Evolutionary conservation across 352 stramenopile species (phyloP), one percentile per base, ranked within the genome.

Genomic region (Lagenidium sp.): DNA sequence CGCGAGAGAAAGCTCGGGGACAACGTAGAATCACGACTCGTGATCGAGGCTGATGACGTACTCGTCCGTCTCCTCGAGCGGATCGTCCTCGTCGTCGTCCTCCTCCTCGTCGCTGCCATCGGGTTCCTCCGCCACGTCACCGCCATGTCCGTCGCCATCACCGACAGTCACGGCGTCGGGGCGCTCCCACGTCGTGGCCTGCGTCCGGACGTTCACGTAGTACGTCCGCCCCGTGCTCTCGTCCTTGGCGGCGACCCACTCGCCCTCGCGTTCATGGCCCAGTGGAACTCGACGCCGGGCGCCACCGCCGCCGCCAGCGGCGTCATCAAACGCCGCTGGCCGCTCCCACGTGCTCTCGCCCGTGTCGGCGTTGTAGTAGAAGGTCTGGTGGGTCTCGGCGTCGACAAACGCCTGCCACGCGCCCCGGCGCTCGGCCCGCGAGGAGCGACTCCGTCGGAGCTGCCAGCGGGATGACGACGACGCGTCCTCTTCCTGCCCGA

Each of bases 311-410:
- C 12, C 3, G 2, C 19, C n/a, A 4, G 18, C 12, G 19, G 29
- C 16, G 21, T 57, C 19, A 10, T 41, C 3, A 41, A 48, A 50
- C 19, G 36, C 50, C 1, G 21, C 1, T 1, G 73, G 77, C 19
- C 39, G 32, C 18, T 65, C 62, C 79, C 79, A 91, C 25, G 68
- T 65, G 38, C 68, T 76, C 50, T 81, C 73, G 11, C 68, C 60
- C 0, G 76, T 86, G 34, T 37, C 15, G 4, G 50, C 39, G 53
- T 89, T 88, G 58, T 82, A 85, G 56, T 88, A 88, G 45, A 79
- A 91, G 31, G 56, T 54, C 22, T 71, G 60, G 6, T 68, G 60
- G n/a, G 51, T 80, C 11, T 55, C 56, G 6, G 69, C 44, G 40
- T 91, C 76, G 35, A 84, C 53, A 36, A 80, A 76, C 35, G 62